These are phyloP conservation scores for Phaffia australis DNA, from an alignment of 768 basidiomycete genomes.

Conservation along the genomic window DNA sequence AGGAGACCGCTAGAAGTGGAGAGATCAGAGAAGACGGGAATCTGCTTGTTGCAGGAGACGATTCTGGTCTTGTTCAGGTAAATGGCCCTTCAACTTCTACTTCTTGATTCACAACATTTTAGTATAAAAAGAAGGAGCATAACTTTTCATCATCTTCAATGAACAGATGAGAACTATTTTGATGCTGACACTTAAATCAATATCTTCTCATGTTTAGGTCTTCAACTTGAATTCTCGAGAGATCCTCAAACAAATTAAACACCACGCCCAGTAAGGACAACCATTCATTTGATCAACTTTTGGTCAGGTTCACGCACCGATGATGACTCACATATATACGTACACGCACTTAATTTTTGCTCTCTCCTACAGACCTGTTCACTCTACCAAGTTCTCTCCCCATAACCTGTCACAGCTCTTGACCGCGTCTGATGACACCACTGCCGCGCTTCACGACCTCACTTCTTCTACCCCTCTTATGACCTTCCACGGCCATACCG, in stretches of 20 bases:
- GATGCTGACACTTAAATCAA: too few species aligned
- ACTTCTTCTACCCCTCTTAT: constrained; percentile 47
- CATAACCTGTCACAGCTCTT: constrained; percentile 65
- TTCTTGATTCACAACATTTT: background rate
- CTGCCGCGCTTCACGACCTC: constrained; percentile 87
- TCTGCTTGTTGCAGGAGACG: constrained; percentile 87
- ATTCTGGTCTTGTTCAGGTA: constrained; percentile 75
- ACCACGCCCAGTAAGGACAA: constrained; percentile 64
- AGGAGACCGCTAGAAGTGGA: constrained; percentile 84
- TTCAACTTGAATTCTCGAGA: constrained; percentile 91
- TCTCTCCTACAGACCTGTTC: constrained; percentile 52
- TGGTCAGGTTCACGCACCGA: background rate
- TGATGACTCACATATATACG: background rate
- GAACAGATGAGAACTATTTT: background rate
- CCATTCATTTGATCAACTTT: background rate
- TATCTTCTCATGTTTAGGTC: constrained; percentile 43
- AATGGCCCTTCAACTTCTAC: constrained; percentile 16
- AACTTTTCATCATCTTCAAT: background rate
- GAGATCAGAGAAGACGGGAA: constrained; percentile 87
- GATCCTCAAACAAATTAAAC: constrained; percentile 79
- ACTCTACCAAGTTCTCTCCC: constrained; percentile 83
- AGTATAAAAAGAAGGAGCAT: background rate
- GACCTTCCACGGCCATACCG: constrained; percentile 76
- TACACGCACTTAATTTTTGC: background rate
- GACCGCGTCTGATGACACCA: constrained; percentile 93